Evolutionary conservation across 1,284 basidiomycete species (phyloP).

Genomic region (Pseudozyma sp.): DNA sequence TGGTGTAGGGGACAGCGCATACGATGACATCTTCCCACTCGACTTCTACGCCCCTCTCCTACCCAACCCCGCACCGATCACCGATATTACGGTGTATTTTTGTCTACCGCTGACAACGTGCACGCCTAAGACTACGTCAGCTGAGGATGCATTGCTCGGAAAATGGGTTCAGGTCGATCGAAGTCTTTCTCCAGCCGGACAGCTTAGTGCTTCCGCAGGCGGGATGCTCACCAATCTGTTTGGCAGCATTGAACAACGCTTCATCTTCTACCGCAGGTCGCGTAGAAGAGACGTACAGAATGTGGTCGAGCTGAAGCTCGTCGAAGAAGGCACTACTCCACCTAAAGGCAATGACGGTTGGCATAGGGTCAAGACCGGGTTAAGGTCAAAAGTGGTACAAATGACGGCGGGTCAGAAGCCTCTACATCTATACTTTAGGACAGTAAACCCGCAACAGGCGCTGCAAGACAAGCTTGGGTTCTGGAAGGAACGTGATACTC

Average conservation of each 20-base stretch:
- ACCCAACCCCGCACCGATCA: constrained; percentile 68
- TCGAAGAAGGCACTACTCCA: constrained; percentile 35
- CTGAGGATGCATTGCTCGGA: constrained; percentile 81
- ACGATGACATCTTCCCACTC: constrained; percentile 51
- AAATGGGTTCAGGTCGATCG: constrained; percentile 87
- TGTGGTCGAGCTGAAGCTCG: constrained; percentile 55
- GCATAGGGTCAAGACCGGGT: constrained; percentile 48
- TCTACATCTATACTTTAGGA: constrained; percentile 55
- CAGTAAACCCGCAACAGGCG: constrained; percentile 9
- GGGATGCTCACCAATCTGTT: constrained; percentile 37
- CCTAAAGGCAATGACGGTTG: constrained; percentile 49
- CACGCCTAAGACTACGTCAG: constrained; percentile 77
- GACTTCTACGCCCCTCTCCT: constrained; percentile 58
- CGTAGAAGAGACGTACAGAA: constrained; percentile 35
- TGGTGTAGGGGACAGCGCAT: constrained; percentile 1
- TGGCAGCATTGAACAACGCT: constrained; percentile 49
- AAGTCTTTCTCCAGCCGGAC: constrained; percentile 77
- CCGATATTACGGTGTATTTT: constrained; percentile 80
- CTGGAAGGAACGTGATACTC: constrained; percentile 6
- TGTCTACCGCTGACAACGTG: constrained; percentile 79
- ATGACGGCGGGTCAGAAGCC: constrained; percentile 29
- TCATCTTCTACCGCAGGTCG: constrained; percentile 60
- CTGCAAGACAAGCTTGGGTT: constrained; percentile 17
- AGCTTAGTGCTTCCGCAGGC: constrained; percentile 24
- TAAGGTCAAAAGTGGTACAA: constrained; percentile 36